Evolutionary conservation across 129 eudicot genomes (phyloP).

Genomic region (Oenanthe sinensis): DNA sequence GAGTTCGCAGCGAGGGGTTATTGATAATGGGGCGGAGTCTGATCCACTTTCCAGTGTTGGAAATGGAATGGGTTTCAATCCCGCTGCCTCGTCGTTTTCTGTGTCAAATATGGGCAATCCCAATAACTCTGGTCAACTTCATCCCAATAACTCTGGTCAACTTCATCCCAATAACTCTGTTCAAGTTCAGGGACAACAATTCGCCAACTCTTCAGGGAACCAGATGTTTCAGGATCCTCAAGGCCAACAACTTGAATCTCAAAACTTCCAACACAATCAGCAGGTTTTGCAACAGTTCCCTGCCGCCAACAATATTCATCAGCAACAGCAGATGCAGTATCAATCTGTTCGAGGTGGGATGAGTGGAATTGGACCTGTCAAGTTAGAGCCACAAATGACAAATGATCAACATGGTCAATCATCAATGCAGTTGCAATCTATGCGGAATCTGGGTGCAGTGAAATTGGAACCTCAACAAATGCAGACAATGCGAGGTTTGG

Average conservation of each 20-base stretch:
- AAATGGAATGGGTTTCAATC: slow-evolving; percentile 67
- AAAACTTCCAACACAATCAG: slow-evolving; percentile 58
- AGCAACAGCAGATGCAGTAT: slow-evolving; percentile 43
- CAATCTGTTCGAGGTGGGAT: slow-evolving; percentile 59
- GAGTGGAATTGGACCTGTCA: slow-evolving; percentile 69
- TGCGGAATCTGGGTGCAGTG: slow-evolving; percentile 58
- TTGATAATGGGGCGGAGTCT: slow-evolving; percentile 60
- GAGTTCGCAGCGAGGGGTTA: slow-evolving; percentile 48
- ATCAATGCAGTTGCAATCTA: slow-evolving; percentile 67
- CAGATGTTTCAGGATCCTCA: slow-evolving; percentile 75
- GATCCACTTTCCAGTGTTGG: slow-evolving; percentile 61
- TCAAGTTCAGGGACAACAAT: slow-evolving; percentile 65
- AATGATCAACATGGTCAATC: slow-evolving; percentile 47
- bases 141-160: neutral
- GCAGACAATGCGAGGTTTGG: slow-evolving; percentile 63
- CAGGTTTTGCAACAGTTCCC: slow-evolving; percentile 46
- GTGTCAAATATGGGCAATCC: slow-evolving; percentile 44
- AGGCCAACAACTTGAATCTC: slow-evolving; percentile 50
- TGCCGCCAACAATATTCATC: slow-evolving; percentile 40
- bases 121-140: slow-evolving; percentile 38
- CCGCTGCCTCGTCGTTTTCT: slow-evolving; percentile 50
- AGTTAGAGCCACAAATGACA: slow-evolving; percentile 62
- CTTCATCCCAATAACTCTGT: slow-evolving; percentile 30
- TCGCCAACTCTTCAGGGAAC: slow-evolving; percentile 38
- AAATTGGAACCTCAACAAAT: slow-evolving; percentile 73